Evolutionary conservation across 2,329 filamentous ascomycete genomes (phyloP), one percentile per base, ranked within the genome.

Genomic region (Monascus ruber): DNA sequence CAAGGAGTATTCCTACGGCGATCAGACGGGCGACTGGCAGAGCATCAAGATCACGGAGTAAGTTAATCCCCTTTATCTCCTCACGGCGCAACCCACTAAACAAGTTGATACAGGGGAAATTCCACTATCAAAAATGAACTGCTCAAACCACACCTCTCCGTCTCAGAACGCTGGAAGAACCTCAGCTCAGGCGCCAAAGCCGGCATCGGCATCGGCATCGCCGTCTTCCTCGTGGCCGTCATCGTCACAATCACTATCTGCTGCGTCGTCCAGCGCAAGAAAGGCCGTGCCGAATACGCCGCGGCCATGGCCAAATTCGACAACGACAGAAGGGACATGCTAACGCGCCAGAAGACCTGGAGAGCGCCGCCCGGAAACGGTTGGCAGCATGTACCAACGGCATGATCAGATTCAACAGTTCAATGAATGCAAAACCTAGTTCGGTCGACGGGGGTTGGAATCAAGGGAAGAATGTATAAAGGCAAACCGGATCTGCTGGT

Each of bases 1-100:
- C 39, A 79, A 77, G 54, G 76, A 79, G 55, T 88, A 87, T 55
- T 59, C 70, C 24, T 87, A 78, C 48, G 71, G 69, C 4, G 81
- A 84, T 51, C 59, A 65, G 26, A 66, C 71, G 0, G 83, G 83
- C 38, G 65, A 61, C 33, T 84, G 71, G 69, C 49, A 81, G 52
- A 83, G 78, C 60, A 83, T 84, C 56, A 68, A 80, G 36, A 50
- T 75, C 75, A 52, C 50, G 24, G 27, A 45, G 60, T 65, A 55
- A 51, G 62, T 54, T n/a, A 31, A 8, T 9, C 17, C 25, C 24
- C 36, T n/a, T 29, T n/a, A 6, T 2, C n/a, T 6, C 9, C 5
- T 4, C 8, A 17, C 10, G 5, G 10, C 27, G 17, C 10, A 17
- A 25, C 33, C 25, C 34, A 38, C 40, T 50, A 34, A 52, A 36